Evolutionary conservation across 1,284 basidiomycete species (phyloP).

Genomic region (Takashimella tepidaria): DNA sequence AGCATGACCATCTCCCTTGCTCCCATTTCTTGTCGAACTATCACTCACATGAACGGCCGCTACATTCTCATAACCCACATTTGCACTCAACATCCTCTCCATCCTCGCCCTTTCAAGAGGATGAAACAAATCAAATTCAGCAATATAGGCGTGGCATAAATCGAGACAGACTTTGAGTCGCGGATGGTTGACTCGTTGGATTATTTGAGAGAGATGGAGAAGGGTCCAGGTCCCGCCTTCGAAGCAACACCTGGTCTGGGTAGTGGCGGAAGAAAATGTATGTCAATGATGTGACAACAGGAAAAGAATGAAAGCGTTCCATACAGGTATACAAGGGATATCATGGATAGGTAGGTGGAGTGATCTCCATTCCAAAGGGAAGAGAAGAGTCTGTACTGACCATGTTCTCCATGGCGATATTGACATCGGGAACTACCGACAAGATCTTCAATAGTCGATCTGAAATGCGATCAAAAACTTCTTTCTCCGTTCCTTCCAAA

Average conservation of each 20-base stretch:
- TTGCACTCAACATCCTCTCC: neutral
- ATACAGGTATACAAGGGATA: too few species aligned
- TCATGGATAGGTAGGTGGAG: too few species aligned
- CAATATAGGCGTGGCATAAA: constrained; percentile 15
- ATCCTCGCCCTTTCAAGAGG: neutral
- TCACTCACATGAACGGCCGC: constrained; percentile 13
- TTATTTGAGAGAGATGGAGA: neutral
- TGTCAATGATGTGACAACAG: neutral
- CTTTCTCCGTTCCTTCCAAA: neutral
- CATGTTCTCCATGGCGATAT: constrained; percentile 16
- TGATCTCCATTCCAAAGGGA: too few species aligned
- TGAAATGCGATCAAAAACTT: constrained; percentile 3
- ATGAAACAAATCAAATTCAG: constrained; percentile 6
- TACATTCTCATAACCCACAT: neutral
- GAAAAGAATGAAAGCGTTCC: neutral
- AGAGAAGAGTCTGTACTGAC: neutral
- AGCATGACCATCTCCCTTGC: constrained; percentile 7
- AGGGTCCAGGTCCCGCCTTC: constrained; percentile 7
- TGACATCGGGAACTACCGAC: constrained; percentile 1
- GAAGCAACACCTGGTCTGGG: neutral
- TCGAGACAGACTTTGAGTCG: constrained; percentile 11
- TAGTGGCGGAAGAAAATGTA: neutral
- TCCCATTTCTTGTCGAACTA: constrained; percentile 2
- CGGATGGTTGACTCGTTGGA: constrained; percentile 4
- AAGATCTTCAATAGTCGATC: neutral